Conservation (phyloP, 805 yeast species). For the Teunomyces panamensis region DNA sequence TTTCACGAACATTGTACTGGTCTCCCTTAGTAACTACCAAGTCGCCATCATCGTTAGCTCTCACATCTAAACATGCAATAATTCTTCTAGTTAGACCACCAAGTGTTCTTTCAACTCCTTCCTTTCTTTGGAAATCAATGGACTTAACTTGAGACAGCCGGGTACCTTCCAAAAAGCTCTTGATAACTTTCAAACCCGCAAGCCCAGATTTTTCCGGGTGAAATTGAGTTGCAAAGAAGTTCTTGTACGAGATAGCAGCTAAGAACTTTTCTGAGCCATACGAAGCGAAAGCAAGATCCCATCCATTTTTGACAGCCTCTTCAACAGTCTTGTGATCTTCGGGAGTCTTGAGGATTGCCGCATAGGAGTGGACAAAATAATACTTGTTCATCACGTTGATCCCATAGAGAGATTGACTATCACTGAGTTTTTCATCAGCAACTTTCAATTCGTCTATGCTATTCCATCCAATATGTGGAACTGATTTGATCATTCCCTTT, state of each 20-base stretch:
- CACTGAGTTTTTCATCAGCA: conserved; percentile 20
- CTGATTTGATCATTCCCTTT: conserved; percentile 58
- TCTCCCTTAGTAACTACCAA: conserved; percentile 98
- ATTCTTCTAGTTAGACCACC: conserved; percentile 85
- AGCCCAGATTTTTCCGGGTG: conserved; percentile 98
- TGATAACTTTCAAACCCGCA: conserved; percentile 79
- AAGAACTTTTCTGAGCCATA: conserved; percentile 80
- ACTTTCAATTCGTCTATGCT: conserved; percentile 31
- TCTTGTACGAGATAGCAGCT: conserved; percentile 75
- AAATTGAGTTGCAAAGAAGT: conserved; percentile 92
- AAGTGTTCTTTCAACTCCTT: conserved; percentile 30
- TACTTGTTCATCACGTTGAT: conserved; percentile 68
- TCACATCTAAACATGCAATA: conserved; percentile 96
- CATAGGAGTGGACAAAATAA: conserved; percentile 94
- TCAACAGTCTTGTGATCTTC: conserved; percentile 23
- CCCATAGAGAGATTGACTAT: conserved; percentile 48
- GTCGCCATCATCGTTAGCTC: conserved; percentile 92
- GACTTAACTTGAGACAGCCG: conserved; percentile 26
- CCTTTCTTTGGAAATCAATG: conserved; percentile 16
- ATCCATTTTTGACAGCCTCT: conserved; percentile 37
- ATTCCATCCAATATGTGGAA: conserved; percentile 98
- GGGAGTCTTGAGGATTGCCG: conserved; percentile 56
- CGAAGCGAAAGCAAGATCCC: conserved; percentile 70
- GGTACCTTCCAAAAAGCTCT: conserved; percentile 60
- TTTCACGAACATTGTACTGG: conserved; percentile 93